A percentile compares a stretch with the other conserved stretches of the same genome.
Evolutionary conservation across 75 land plant genomes (phyloP).

Genomic region (Chamaecyparis obtusa): DNA sequence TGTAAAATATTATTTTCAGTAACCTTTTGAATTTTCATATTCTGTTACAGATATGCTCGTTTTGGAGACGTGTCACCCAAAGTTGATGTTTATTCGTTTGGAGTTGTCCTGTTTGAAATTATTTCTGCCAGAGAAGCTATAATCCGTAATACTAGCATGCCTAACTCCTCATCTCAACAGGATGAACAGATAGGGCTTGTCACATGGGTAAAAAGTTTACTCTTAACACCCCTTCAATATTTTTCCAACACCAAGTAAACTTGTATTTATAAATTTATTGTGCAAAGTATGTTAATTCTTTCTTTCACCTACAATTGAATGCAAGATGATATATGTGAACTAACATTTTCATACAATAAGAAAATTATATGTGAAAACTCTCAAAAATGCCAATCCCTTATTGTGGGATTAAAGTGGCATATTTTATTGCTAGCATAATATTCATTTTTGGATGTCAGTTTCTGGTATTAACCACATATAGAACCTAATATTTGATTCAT

Average conservation of each 20-base stretch:
- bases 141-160: slow-evolving; percentile 11
- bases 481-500: no score
- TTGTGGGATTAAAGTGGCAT: no score
- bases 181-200: slow-evolving; percentile 29
- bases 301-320: neutral
- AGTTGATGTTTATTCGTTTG: slow-evolving; percentile 50
- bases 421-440: no score
- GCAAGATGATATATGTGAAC: neutral
- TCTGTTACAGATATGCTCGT: slow-evolving; percentile 39
- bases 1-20: neutral
- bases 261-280: neutral
- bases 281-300: neutral
- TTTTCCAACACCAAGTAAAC: neutral
- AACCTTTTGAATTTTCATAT: neutral
- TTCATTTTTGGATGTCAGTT: no score
- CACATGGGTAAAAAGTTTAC: slow-evolving; percentile 17
- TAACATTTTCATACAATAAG: no score
- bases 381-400: no score
- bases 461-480: no score
- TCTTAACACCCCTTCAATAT: neutral
- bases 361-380: no score
- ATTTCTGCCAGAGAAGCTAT: slow-evolving; percentile 55
- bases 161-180: neutral
- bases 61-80: slow-evolving; percentile 54
- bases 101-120: slow-evolving; percentile 49